Percentiles rank a stretch among this genome's conserved stretches.
These are phyloP conservation scores for Paracoccidioides brasiliensis DNA, from an alignment of 2,329 filamentous ascomycete species.

Conservation along the genomic window DNA sequence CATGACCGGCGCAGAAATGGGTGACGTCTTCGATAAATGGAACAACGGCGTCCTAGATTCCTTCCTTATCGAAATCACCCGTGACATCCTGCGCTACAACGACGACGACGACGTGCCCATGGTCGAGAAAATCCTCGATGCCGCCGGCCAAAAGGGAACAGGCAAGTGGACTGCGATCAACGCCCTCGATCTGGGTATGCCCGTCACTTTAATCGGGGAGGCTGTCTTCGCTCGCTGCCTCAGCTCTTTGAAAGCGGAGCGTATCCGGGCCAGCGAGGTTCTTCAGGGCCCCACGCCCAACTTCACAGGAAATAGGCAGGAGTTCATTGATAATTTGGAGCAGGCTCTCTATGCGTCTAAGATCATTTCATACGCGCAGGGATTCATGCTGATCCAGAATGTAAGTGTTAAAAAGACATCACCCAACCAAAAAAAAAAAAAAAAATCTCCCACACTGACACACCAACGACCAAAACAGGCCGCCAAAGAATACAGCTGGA, in stretches of 20 bases:
- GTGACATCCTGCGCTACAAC: conserved; percentile 96
- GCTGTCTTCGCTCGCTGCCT: conserved; percentile 91
- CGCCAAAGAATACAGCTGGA: conserved; percentile 91
- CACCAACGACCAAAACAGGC: conserved; percentile 44
- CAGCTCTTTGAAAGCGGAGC: conserved; percentile 88
- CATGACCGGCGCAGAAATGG: conserved; percentile 83
- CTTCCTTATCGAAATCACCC: conserved; percentile 98
- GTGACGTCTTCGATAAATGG: conserved; percentile 87
- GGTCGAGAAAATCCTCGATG: conserved; percentile 97
- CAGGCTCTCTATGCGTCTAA: conserved; percentile 98
- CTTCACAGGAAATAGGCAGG: conserved; percentile 81
- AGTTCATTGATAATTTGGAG: conserved; percentile 94
- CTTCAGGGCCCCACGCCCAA: conserved; percentile 64
- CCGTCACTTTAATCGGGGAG: conserved; percentile 95
- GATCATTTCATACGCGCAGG: conserved; percentile 99
- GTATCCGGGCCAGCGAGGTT: conserved; percentile 63
- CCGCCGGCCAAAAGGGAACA: conserved; percentile 97
- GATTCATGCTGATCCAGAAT: conserved; percentile 99
- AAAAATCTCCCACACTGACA: background rate
- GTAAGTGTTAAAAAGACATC: conserved; percentile 38
- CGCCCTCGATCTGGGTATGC: conserved; percentile 94
- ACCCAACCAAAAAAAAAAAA: no score
- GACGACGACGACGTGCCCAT: conserved; percentile 84
- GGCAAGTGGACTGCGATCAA: conserved; percentile 99
- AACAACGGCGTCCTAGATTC: conserved; percentile 98